These are phyloP conservation scores for Chaetomiaceae sp. DNA, from an alignment of 2,329 filamentous ascomycete genomes.

Conservation along the genomic window DNA sequence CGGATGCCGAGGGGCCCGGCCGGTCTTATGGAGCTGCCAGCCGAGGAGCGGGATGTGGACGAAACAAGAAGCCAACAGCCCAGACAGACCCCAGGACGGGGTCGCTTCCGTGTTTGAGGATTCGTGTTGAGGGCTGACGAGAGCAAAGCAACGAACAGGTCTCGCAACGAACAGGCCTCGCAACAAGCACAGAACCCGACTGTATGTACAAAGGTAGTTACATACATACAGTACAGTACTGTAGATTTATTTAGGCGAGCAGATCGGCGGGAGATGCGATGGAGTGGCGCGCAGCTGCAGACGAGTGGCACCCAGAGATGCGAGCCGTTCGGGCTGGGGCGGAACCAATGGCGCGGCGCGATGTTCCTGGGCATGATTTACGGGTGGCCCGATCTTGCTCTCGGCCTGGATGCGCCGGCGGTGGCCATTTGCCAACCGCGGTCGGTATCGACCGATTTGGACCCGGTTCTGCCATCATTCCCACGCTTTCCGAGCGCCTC, in stretches of 20 bases:
- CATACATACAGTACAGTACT: no score
- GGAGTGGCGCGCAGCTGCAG: background rate
- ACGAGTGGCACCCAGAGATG: slow-evolving; percentile 3
- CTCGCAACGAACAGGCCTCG: no score
- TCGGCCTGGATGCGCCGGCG: slow-evolving; percentile 14
- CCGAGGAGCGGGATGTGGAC: background rate
- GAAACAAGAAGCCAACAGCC: no score
- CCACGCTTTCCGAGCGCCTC: slow-evolving; percentile 24
- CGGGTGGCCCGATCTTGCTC: slow-evolving; percentile 25
- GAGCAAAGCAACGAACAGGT: no score
- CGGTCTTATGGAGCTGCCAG: no score
- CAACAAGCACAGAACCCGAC: background rate
- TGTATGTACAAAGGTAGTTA: no score
- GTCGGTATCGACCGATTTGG: slow-evolving; percentile 32
- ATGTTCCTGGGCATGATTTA: slow-evolving; percentile 24
- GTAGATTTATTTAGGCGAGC: no score
- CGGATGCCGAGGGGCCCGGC: no score
- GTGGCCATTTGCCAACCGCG: slow-evolving; percentile 23
- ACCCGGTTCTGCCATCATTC: slow-evolving; percentile 24
- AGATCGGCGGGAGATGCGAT: background rate
- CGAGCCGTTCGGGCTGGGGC: background rate
- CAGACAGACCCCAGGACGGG: no score
- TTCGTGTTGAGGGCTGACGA: background rate
- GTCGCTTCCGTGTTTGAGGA: no score
- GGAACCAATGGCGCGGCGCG: slow-evolving; percentile 13